Percentiles rank a stretch among this genome's conserved stretches.
phyloP scores from a whole-genome alignment of 306 rosid genomes.

The Ceratonia siliqua region DNA sequence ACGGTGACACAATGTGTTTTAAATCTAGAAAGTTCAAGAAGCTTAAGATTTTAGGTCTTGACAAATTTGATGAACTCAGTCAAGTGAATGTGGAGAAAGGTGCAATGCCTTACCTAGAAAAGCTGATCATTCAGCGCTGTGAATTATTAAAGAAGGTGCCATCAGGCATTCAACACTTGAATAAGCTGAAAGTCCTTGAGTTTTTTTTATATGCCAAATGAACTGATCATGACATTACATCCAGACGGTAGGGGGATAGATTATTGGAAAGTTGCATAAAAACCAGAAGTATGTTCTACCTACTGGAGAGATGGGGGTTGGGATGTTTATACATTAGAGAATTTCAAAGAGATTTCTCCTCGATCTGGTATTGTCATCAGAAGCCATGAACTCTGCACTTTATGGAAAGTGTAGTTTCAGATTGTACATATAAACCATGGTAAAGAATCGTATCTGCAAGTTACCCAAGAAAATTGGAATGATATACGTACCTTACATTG shows the following conservation, averaged over 20 bases:
- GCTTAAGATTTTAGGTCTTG: slow-evolving; percentile 65
- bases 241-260: slow-evolving; percentile 52
- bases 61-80: slow-evolving; percentile 53
- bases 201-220: slow-evolving; percentile 67
- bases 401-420: slow-evolving; percentile 39
- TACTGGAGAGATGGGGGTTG: slow-evolving; percentile 72
- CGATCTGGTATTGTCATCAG: slow-evolving; percentile 40
- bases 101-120: slow-evolving; percentile 68
- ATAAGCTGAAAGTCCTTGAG: slow-evolving; percentile 52
- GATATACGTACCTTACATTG: neutral
- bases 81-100: slow-evolving; percentile 49
- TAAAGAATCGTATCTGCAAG: slow-evolving; percentile 4
- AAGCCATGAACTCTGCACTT: slow-evolving; percentile 42
- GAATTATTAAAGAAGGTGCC: slow-evolving; percentile 51
- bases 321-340: slow-evolving; percentile 56
- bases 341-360: slow-evolving; percentile 38
- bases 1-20: slow-evolving; percentile 55
- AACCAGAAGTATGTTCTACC: slow-evolving; percentile 59
- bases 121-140: slow-evolving; percentile 56
- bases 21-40: slow-evolving; percentile 52
- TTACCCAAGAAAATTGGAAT: neutral
- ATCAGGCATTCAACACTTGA: slow-evolving; percentile 57
- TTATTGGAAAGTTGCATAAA: slow-evolving; percentile 51
- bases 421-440: neutral
- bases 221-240: slow-evolving; percentile 50